Evolutionary conservation across 192 early-diverging fungal species (phyloP), one percentile per base, ranked within the genome.

Genomic region (Coemansia sp.): DNA sequence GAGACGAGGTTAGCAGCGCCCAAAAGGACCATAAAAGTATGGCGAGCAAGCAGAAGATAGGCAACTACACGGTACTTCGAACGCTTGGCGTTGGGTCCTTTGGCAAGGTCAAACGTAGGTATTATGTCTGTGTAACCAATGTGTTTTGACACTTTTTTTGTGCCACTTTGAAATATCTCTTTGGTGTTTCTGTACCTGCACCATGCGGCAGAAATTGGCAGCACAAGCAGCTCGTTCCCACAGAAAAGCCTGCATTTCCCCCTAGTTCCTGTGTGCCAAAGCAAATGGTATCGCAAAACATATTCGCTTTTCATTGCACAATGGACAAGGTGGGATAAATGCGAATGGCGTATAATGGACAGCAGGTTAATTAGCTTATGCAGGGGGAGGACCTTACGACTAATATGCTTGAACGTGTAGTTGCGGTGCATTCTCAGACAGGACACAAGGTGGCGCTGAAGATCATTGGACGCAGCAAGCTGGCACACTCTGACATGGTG

Each of bases 1-100:
- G 57, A 47, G 57, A 64, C 60, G 64, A 61, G 45, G 26, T 58
- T 12, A 46, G 42, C 4, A 44, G 37, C 49, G 55, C 37, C 46
- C 54, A 47, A 32, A 71, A 60, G 47, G 37, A 38, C 17, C 44
- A 51, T 38, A 58, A 30, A 51, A 53, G 30, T 56, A 76, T 76
- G 72, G 63, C 73, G 40, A 42, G 53, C 53, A 78, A 69, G 44
- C 70, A 71, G 36, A 75, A 66, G 55, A 90, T 92, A 63, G 96
- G 96, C 2, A 93, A 93, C 69, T 98, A 98, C 61, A 92, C 90
- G 42, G 82, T 96, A 28, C 80, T 96, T 40, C 89, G 94, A 64
- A 97, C 94, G n/a, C 85, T 98, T 17, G 96, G 96, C 46, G 87
- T 90, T 18, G 96, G 96, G 10, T 93, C 92, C 7, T 98, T 98